These are phyloP conservation scores for Wickerhamiella galacta DNA, from an alignment of 805 yeast species.

Conservation along the genomic window DNA sequence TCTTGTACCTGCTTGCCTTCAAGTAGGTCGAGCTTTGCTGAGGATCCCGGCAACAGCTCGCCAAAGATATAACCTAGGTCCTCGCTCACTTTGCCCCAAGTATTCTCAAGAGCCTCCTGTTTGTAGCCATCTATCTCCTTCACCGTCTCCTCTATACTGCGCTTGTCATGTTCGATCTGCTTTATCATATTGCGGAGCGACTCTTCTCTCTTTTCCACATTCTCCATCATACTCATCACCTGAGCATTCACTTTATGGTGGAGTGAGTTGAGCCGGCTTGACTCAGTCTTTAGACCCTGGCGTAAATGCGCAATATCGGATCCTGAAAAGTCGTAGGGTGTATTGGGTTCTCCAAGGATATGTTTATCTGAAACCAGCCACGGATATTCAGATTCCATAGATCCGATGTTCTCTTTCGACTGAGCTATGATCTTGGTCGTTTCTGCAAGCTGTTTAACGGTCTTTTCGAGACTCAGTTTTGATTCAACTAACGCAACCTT, in stretches of 20 bases:
- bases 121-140: slow-evolving; percentile 71
- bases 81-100: slow-evolving; percentile 71
- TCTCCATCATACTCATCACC: slow-evolving; percentile 82
- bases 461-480: slow-evolving; percentile 16
- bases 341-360: slow-evolving; percentile 20
- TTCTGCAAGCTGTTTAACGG: slow-evolving; percentile 18
- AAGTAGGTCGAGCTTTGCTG: slow-evolving; percentile 72
- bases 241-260: slow-evolving; percentile 68
- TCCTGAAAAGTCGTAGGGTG: slow-evolving; percentile 19
- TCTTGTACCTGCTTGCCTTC: slow-evolving; percentile 70
- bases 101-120: slow-evolving; percentile 59
- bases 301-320: slow-evolving; percentile 46
- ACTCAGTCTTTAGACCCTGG: slow-evolving; percentile 37
- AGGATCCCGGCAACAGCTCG: slow-evolving; percentile 75
- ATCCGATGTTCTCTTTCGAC: slow-evolving; percentile 23
- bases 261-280: slow-evolving; percentile 48
- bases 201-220: slow-evolving; percentile 72
- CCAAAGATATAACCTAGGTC: slow-evolving; percentile 86
- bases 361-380: slow-evolving; percentile 37
- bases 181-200: slow-evolving; percentile 61
- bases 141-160: slow-evolving; percentile 78
- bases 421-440: slow-evolving; percentile 10
- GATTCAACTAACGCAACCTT: slow-evolving; percentile 16
- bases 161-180: slow-evolving; percentile 76
- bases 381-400: slow-evolving; percentile 37